Conservation (phyloP, 2,329 filamentous ascomycete species). For the Fusarium incarnatum region DNA sequence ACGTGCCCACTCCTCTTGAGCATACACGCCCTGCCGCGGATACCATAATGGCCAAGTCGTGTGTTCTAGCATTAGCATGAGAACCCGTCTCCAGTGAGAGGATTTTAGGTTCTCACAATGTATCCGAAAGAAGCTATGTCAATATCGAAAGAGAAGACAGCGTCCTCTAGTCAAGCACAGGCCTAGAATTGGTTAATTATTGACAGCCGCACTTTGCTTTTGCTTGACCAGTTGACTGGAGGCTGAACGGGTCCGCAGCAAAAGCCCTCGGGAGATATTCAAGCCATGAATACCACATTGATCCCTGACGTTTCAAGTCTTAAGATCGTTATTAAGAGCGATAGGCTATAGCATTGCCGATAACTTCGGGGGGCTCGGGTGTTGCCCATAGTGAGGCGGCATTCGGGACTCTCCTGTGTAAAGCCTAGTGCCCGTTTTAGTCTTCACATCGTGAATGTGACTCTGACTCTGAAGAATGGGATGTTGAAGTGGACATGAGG, state of each 20-base stretch:
- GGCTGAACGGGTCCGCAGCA: slow-evolving; percentile 3
- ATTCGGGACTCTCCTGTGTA: slow-evolving; percentile 3
- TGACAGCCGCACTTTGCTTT: slow-evolving; percentile 4
- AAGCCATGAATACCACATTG: slow-evolving; percentile 1
- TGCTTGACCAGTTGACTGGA: not conserved
- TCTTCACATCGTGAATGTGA: slow-evolving; percentile 16
- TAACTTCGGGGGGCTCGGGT: slow-evolving; percentile 27
- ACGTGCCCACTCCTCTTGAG: not conserved
- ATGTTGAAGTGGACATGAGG: slow-evolving; percentile 7
- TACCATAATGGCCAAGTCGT: not conserved
- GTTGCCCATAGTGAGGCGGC: slow-evolving; percentile 24
- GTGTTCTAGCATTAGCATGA: not conserved
- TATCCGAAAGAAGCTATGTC: not conserved
- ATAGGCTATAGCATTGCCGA: slow-evolving; percentile 36
- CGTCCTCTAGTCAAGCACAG: slow-evolving; percentile 9
- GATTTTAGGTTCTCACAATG: not conserved
- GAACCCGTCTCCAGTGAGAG: not conserved
- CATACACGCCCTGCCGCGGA: not conserved
- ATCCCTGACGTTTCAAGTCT: slow-evolving; percentile 34
- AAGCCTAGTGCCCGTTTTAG: not conserved
- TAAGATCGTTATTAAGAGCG: slow-evolving; percentile 27
- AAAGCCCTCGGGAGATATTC: not conserved
- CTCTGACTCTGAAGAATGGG: slow-evolving; percentile 26
- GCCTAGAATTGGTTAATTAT: not conserved
- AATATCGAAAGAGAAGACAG: slow-evolving; percentile 1